Conservation (phyloP, 164 flowering plant genomes). For the Malania oleifera region DNA sequence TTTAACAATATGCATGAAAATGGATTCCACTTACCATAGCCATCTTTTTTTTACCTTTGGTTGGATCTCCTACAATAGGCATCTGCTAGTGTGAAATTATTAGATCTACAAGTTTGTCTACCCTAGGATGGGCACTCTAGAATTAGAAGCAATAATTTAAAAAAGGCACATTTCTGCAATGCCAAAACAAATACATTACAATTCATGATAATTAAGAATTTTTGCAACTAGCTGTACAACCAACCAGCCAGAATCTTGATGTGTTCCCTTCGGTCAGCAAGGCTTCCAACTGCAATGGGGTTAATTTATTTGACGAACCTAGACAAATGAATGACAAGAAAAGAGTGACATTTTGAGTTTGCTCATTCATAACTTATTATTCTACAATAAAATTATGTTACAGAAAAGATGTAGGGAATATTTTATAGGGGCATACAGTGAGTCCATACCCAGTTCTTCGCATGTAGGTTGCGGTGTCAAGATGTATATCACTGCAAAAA, state of each 20-base stretch:
- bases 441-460: constrained; percentile 54
- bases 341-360: neutral
- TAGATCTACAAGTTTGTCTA: too few relatives aligned
- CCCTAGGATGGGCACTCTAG: neutral
- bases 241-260: constrained; percentile 88
- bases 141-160: neutral
- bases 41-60: too few relatives aligned
- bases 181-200: neutral
- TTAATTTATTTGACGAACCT: constrained; percentile 65
- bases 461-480: constrained; percentile 72
- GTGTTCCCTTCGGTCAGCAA: constrained; percentile 77
- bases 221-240: constrained; percentile 20
- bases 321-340: constrained; percentile 7
- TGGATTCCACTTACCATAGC: too few relatives aligned
- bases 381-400: too few relatives aligned
- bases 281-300: constrained; percentile 86
- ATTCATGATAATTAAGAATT: neutral
- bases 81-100: too few relatives aligned
- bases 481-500: constrained; percentile 57
- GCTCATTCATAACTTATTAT: too few relatives aligned
- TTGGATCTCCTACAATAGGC: too few relatives aligned
- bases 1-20: too few relatives aligned
- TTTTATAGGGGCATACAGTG: neutral
- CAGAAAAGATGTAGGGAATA: neutral
- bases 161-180: too few relatives aligned